A percentile compares a stretch with the other conserved stretches of the same genome.
phyloP scores from a whole-genome alignment of 2,329 filamentous ascomycete genomes.

The Teratosphaeria epicoccoides region DNA sequence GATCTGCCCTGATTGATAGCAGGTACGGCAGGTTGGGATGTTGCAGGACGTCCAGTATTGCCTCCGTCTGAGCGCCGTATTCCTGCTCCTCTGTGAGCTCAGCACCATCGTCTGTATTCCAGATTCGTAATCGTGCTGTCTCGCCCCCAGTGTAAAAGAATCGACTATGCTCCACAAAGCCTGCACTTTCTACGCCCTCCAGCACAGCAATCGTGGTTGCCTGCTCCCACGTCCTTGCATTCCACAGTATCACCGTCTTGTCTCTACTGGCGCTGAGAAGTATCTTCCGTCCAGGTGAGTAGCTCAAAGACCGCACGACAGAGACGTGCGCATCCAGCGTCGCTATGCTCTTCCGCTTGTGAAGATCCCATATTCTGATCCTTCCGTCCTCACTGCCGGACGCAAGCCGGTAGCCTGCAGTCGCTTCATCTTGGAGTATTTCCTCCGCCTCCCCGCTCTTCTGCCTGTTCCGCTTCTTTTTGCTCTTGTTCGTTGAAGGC shows the following conservation, averaged over 20 bases:
- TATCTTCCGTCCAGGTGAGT: constrained; percentile 60
- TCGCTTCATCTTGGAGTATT: constrained; percentile 39
- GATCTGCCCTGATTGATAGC: constrained; percentile 77
- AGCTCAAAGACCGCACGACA: constrained; percentile 80
- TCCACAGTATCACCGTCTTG: constrained; percentile 90
- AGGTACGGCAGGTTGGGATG: constrained; percentile 57
- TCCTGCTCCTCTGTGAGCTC: constrained; percentile 71
- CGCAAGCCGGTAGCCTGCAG: constrained; percentile 63
- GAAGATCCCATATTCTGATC: constrained; percentile 80
- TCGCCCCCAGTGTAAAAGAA: constrained; percentile 77
- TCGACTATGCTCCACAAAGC: constrained; percentile 61
- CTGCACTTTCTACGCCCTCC: constrained; percentile 74
- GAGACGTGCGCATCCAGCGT: constrained; percentile 87
- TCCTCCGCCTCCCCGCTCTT: constrained; percentile 39
- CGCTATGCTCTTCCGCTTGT: constrained; percentile 67
- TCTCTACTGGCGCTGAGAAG: constrained; percentile 81
- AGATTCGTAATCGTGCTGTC: constrained; percentile 71
- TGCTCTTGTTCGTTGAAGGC: constrained; percentile 20
- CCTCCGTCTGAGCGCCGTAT: constrained; percentile 47
- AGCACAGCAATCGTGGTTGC: constrained; percentile 71
- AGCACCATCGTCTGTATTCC: constrained; percentile 64
- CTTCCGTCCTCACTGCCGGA: constrained; percentile 93
- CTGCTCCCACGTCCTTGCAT: constrained; percentile 72
- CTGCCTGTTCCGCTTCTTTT: constrained; percentile 38
- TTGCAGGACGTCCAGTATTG: constrained; percentile 63